A percentile compares a stretch with the other conserved stretches of the same genome.
phyloP scores from a whole-genome alignment of 108 stramenopile genomes.

The Skeletonema costatum region DNA sequence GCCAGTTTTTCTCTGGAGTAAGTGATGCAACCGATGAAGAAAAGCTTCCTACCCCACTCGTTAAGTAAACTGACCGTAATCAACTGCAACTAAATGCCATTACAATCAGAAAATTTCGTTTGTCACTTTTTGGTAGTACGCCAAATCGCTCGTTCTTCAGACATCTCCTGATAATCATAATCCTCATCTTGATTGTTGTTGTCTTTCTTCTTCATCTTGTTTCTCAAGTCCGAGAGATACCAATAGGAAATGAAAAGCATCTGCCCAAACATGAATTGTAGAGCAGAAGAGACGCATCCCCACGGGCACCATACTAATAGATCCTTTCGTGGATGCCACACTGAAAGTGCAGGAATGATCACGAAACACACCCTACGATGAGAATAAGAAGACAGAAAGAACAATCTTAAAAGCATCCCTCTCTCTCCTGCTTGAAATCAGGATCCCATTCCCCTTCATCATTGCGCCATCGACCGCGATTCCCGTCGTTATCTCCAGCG shows the following conservation, averaged over 20 bases:
- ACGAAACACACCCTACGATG: conserved; percentile 5
- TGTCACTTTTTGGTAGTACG: not conserved
- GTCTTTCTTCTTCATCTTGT: not conserved
- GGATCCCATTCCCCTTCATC: conserved; percentile 9
- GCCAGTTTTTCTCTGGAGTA: not conserved
- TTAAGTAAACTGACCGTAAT: not conserved
- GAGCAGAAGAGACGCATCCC: not conserved
- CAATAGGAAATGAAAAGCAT: not conserved
- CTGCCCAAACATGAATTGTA: not conserved
- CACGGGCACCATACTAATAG: not conserved
- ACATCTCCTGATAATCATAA: not conserved
- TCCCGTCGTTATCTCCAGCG: not conserved
- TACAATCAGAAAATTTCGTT: not conserved
- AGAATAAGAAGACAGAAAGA: conserved; percentile 15
- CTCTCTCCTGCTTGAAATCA: conserved; percentile 22
- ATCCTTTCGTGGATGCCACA: not conserved
- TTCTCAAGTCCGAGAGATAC: not conserved
- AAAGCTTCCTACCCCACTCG: not conserved
- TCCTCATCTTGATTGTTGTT: not conserved
- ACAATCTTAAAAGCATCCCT: conserved; percentile 8
- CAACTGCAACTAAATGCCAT: not conserved
- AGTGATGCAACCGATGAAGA: not conserved
- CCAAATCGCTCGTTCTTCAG: not conserved
- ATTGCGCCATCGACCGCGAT: not conserved
- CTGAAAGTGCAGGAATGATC: not conserved